Evolutionary conservation across 768 basidiomycete genomes (phyloP), one percentile per base, ranked within the genome.

Genomic region (Hygrophoropsis aurantiaca): DNA sequence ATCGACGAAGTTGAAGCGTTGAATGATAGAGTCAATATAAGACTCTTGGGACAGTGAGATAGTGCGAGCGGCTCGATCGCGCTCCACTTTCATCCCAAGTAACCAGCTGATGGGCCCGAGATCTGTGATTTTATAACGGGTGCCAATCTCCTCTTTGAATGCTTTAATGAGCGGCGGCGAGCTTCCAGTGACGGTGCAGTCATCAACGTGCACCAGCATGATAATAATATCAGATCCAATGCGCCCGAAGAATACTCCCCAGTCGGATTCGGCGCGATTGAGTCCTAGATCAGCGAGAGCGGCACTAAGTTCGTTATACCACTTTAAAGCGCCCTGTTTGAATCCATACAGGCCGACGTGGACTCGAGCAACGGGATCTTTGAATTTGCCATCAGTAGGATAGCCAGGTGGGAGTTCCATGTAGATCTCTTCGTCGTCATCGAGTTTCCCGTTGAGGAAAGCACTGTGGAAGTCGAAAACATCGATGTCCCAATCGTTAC

Each of bases 341-440:
- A 75, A 59, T 0, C 77, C 69, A 47, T 77, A 77, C 6, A 77
- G 49, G 61, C 55, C 18, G 55, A 52, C 0, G 42, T 27, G 0
- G 68, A 56, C 8, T 42, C 38, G 47, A 58, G 60, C 15, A 58
- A 58, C 51, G n/a, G n/a, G n/a, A n/a, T n/a, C n/a, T n/a, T n/a
- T n/a, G n/a, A n/a, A n/a, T 45, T 64, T 57, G 10, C 61, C 47
- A 19, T 66, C 62, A 7, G 24, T 42, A 4, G 42, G 32, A 36
- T 61, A 72, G 0, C 65, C 60, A 0, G 55, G 52, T 0, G 72
- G 72, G 44, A 70, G 66, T 1, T 40, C 0, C 65, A 75, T 70
- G 36, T 67, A 74, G 0, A 75, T 69, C 10, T 53, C 54, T 42
- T 73, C 72, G 10, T 54, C 11, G 1, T 40, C 6, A 3, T 55